These are phyloP conservation scores for Fonsecaea erecta DNA, from an alignment of 2,329 filamentous ascomycete genomes.

Conservation along the genomic window DNA sequence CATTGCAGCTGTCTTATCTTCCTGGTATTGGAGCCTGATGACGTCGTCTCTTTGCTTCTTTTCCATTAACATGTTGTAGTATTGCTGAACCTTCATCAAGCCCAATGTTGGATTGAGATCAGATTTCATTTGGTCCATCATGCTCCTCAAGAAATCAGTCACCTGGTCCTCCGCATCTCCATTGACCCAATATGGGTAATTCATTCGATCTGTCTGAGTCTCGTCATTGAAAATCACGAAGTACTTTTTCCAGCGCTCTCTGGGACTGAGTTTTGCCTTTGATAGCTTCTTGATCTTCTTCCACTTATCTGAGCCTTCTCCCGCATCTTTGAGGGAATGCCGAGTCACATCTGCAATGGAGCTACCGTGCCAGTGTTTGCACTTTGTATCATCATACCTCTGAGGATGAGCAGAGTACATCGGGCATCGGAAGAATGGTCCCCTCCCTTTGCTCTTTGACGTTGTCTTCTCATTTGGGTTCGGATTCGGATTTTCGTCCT, in stretches of 20 bases:
- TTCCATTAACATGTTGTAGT: background rate
- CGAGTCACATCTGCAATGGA: conserved; percentile 3
- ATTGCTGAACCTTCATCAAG: background rate
- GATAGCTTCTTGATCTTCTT: background rate
- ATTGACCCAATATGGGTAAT: background rate
- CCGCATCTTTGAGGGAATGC: conserved; percentile 6
- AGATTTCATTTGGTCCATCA: background rate
- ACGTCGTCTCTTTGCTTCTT: background rate
- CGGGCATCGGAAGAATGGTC: conserved; percentile 2
- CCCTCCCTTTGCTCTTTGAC: background rate
- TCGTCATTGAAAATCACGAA: conserved; percentile 3
- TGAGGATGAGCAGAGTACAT: conserved; percentile 10
- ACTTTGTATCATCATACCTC: background rate
- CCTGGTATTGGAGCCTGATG: background rate
- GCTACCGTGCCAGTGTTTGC: conserved; percentile 1
- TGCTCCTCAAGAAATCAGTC: background rate
- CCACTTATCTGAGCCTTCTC: background rate
- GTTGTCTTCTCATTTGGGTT: background rate
- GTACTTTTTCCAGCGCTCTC: conserved; percentile 3
- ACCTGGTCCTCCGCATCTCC: background rate
- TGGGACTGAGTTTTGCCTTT: background rate
- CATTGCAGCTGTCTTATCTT: background rate
- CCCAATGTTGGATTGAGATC: background rate
- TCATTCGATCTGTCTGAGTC: background rate
- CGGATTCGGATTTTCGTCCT: background rate